Base-by-base conservation (phyloP, 805 yeast species). In the Candida pseudoglaebosa region DNA sequence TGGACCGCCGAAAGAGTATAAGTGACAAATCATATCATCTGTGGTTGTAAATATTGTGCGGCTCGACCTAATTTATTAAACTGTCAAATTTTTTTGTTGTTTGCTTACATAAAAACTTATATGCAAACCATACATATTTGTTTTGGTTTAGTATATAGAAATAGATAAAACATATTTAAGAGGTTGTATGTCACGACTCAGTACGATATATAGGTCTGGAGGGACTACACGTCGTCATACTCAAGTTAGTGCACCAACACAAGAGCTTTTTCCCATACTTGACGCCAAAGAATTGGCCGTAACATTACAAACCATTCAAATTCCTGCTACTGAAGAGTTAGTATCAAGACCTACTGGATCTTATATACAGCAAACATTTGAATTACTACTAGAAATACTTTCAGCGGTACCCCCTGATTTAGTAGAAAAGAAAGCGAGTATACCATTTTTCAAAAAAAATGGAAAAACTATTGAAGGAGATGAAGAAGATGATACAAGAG, bases 1-100 rank as follows among this genome's bases (percentile, higher is more conserved):
- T 82, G 84, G 82, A 71, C 89, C 1, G 97, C 97, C 10, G 96
- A 91, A 60, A 72, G 95, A 48, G 62, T 89, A 2, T 91, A 64
- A 39, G n/a, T n/a, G 6, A 12, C 31, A 13, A 7, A 8, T 28
- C 14, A 7, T 8, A 14, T n/a, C n/a, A n/a, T n/a, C n/a, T n/a
- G n/a, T n/a, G n/a, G n/a, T 5, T 26, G 29, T 26, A 26, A 26
- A 26, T 26, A 26, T 21, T 13, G 29, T 26, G 29, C 29, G 29
- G 29, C 29, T 26, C 15, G 29, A 26, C 9, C 15, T 10, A 22
- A 22, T 12, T 8, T 22, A 22, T 8, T 8, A 8, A 22, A 22
- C 10, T 12, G 26, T 8, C 12, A 26, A 26, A 13, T 26, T 26
- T 26, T 6, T 7, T 26, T 26, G 15, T 9, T 26, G 5, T n/a